Evolutionary conservation across 352 stramenopile genomes (phyloP).

Genomic region (Globisporangium megalacanthum): DNA sequence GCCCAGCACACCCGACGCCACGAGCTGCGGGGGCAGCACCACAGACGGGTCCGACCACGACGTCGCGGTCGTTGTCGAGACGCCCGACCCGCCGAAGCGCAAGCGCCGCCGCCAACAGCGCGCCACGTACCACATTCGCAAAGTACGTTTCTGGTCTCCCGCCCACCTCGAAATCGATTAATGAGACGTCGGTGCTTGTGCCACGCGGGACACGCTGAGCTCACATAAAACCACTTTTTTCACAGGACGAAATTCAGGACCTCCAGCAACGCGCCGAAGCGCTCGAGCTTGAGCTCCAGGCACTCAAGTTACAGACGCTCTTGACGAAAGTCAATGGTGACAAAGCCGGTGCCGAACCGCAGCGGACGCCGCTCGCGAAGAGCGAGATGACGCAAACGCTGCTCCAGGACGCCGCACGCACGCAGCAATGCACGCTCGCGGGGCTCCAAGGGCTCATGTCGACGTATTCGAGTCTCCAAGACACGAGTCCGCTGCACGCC

Average conservation of each 20-base stretch:
- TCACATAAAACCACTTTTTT: background rate
- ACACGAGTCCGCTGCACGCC: background rate
- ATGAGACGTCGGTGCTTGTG: no score
- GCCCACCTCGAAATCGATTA: background rate
- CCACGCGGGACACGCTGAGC: background rate
- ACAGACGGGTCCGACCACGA: background rate
- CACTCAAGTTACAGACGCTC: conserved; percentile 6
- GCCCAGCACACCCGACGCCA: no score
- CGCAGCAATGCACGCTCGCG: conserved; percentile 6
- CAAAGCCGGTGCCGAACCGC: background rate
- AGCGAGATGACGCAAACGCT: background rate
- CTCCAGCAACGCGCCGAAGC: conserved; percentile 4
- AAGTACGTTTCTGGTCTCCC: background rate
- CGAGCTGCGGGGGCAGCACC: no score
- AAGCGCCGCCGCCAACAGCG: conserved; percentile 2
- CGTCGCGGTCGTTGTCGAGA: background rate
- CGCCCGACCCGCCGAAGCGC: background rate
- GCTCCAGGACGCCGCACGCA: conserved; percentile 7
- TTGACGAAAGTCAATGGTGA: background rate
- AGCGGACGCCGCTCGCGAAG: background rate
- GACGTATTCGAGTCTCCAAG: conserved; percentile 1
- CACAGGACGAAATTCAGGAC: conserved; percentile 3
- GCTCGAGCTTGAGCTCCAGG: conserved; percentile 10
- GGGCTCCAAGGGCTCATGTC: conserved; percentile 8
- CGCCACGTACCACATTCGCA: conserved; percentile 9